Conservation (phyloP, 2,329 filamentous ascomycete species). For the Pseudogymnoascus sp. region DNA sequence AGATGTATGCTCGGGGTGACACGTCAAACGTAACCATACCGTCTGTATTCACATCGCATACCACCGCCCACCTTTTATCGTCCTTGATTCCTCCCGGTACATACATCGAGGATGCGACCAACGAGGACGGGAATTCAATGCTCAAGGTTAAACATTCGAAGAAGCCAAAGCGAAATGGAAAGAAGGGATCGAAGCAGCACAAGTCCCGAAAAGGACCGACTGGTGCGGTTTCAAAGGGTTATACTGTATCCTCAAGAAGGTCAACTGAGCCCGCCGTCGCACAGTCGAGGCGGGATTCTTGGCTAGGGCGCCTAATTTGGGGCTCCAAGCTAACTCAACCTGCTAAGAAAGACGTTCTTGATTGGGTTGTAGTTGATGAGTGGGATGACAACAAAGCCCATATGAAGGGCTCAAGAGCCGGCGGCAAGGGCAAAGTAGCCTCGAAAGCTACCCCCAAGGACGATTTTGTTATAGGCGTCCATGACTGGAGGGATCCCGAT, state of each 20-base stretch:
- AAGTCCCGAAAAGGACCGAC: slow-evolving; percentile 6
- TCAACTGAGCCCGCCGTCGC: not conserved
- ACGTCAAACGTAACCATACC: slow-evolving; percentile 93
- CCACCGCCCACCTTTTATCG: slow-evolving; percentile 85
- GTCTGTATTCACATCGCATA: slow-evolving; percentile 88
- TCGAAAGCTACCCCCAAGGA: slow-evolving; percentile 36
- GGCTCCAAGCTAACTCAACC: not conserved
- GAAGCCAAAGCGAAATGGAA: slow-evolving; percentile 21
- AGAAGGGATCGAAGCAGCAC: slow-evolving; percentile 25
- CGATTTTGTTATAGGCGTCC: slow-evolving; percentile 71
- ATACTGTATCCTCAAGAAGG: not conserved
- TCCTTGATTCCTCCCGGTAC: slow-evolving; percentile 69
- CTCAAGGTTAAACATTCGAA: slow-evolving; percentile 42
- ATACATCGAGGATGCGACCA: slow-evolving; percentile 49
- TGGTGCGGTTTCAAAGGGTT: slow-evolving; percentile 12
- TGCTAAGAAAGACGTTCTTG: slow-evolving; percentile 32
- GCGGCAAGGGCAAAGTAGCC: slow-evolving; percentile 19
- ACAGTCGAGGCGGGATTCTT: not conserved
- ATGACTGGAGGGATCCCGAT: slow-evolving; percentile 79
- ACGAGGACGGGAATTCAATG: slow-evolving; percentile 50
- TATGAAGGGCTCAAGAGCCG: not conserved
- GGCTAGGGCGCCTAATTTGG: not conserved
- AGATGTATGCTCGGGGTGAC: slow-evolving; percentile 97
- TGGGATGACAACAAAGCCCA: slow-evolving; percentile 41
- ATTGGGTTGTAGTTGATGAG: slow-evolving; percentile 63